Evolutionary conservation across 331 rosid species (phyloP), one percentile per base, ranked within the genome.

Genomic region (Erythrophleum ivorense): DNA sequence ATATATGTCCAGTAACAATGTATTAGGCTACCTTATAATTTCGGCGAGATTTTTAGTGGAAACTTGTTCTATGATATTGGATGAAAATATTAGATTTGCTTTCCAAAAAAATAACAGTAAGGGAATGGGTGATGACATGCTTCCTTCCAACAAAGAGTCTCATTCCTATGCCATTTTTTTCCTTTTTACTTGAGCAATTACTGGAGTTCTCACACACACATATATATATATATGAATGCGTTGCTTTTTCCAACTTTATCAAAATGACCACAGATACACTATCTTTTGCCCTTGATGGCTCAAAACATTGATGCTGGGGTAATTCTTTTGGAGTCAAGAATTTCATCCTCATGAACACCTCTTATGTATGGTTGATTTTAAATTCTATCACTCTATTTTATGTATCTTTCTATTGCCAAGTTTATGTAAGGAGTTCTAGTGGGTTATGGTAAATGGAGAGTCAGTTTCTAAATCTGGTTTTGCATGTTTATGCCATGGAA

Each of bases 11-110:
- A 18, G 43, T 82, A 76, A 64, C 63, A 9, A 36, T 54, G 64
- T 16, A 6, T 43, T 58, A 52, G 64, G 54, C 50, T 73, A 15
- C 48, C 81, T 58, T 77, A 80, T 66, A 24, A 43, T 70, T 84
- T 48, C 34, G 43, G 21, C 49, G 8, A 68, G 58, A 43, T 21
- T 53, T 76, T 76, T 45, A 71, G 50, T 45, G 2, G 79, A 53
- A 31, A 67, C 31, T 75, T 52, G 53, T 68, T 71, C 12, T 58
- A 3, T 67, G 43, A 9, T 36, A 36, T 55, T 31, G 33, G 80
- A 49, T 33, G 31, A 69, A 24, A 33, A 33, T 74, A 29, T 60
- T 16, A 2, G 10, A 48, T 31, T 64, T 76, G 49, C 7, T 55
- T 76, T 80, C 31, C n/a, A 50, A 45, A 77, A 34, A 58, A 31